A percentile compares a stretch with the other conserved stretches of the same genome.
These are phyloP conservation scores for Claviceps sp. DNA, from an alignment of 2,329 filamentous ascomycete species.

Conservation along the genomic window DNA sequence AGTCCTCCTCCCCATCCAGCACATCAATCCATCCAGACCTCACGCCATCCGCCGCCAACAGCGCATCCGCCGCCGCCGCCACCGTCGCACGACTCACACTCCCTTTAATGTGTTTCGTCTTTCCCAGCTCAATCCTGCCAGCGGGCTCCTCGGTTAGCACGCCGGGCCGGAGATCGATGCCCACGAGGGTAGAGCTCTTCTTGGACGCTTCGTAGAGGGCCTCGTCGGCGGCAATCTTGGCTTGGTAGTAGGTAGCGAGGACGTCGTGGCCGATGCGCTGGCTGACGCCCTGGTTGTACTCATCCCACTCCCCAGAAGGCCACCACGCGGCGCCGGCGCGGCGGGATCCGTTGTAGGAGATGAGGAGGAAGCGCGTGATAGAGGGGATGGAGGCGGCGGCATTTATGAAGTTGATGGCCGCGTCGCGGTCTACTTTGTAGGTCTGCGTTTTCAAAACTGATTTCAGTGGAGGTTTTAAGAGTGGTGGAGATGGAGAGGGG, in stretches of 20 bases:
- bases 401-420: conserved; percentile 48
- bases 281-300: conserved; percentile 27
- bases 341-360: conserved; percentile 47
- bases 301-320: conserved; percentile 34
- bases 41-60: conserved; percentile 36
- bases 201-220: conserved; percentile 35
- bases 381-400: conserved; percentile 40
- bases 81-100: conserved; percentile 44
- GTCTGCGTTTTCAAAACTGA: conserved; percentile 25
- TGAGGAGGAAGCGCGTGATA: conserved; percentile 49
- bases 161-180: conserved; percentile 41
- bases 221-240: conserved; percentile 48
- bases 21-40: conserved; percentile 42
- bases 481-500: background rate
- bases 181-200: conserved; percentile 28
- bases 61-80: conserved; percentile 40
- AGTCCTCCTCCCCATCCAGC: conserved; percentile 37
- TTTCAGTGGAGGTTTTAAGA: background rate
- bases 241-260: conserved; percentile 42
- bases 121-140: conserved; percentile 33
- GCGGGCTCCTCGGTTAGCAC: conserved; percentile 34
- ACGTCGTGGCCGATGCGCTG: conserved; percentile 11
- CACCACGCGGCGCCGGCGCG: conserved; percentile 41
- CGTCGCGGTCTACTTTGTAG: conserved; percentile 47
- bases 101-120: conserved; percentile 24